Evolutionary conservation across 192 early-diverging fungal species (phyloP).

Genomic region (Linnemannia elongata): DNA sequence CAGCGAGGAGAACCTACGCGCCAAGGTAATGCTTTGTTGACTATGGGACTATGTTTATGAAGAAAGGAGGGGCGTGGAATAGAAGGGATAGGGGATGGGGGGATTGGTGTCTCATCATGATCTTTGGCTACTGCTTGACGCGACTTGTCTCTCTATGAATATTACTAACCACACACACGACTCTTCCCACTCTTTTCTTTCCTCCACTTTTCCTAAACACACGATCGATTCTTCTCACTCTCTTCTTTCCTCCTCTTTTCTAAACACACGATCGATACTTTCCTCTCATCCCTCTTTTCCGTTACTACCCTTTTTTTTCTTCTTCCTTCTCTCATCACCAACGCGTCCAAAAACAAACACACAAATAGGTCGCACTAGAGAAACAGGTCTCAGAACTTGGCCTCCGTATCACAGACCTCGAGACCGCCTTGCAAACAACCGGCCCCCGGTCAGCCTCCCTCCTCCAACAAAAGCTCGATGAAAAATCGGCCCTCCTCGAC

Average conservation of each 20-base stretch:
- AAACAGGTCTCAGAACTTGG: conserved; percentile 88
- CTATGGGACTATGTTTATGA: too few relatives aligned
- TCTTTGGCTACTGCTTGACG: background rate
- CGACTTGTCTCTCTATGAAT: background rate
- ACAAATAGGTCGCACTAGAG: conserved; percentile 72
- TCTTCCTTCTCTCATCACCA: background rate
- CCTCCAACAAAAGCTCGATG: conserved; percentile 72
- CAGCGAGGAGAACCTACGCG: conserved; percentile 62
- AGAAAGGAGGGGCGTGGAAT: background rate
- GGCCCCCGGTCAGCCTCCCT: conserved; percentile 69
- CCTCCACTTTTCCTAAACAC: too few relatives aligned
- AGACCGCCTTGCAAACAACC: conserved; percentile 73
- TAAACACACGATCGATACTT: background rate
- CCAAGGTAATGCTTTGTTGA: conserved; percentile 33
- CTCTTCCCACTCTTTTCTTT: conserved; percentile 12
- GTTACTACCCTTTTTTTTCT: background rate
- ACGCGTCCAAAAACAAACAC: background rate
- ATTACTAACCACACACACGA: background rate
- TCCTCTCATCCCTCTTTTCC: background rate
- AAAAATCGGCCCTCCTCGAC: conserved; percentile 70
- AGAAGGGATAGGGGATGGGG: background rate
- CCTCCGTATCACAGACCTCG: conserved; percentile 81
- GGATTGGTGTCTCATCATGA: background rate
- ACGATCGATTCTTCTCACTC: too few relatives aligned
- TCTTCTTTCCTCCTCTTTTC: too few relatives aligned